Evolutionary conservation across 352 stramenopile genomes (phyloP).

Genomic region (Globisporangium heterothallicum): DNA sequence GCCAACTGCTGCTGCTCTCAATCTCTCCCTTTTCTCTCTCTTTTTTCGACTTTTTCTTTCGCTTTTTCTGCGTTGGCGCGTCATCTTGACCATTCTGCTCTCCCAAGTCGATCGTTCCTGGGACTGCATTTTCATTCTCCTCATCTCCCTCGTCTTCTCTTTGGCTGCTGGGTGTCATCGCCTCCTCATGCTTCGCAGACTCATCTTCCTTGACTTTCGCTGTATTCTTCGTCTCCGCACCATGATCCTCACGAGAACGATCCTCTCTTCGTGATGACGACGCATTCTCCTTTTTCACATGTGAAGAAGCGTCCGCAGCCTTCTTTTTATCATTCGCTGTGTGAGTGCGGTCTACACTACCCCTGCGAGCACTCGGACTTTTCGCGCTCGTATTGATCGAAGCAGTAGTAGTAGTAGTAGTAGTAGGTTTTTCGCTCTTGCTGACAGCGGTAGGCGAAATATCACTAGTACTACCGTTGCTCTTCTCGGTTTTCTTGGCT

Average conservation of each 20-base stretch:
- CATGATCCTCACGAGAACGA: not conserved
- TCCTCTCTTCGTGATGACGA: not conserved
- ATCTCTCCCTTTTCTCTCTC: conserved; percentile 7
- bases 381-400: not conserved
- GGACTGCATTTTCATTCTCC: conserved; percentile 1
- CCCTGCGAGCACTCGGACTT: not conserved
- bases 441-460: too few species aligned
- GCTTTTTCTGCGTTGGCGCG: conserved; percentile 8
- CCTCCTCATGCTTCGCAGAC: not conserved
- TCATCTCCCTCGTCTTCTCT: conserved; percentile 1
- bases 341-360: not conserved
- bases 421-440: too few species aligned
- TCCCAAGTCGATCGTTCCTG: conserved; percentile 1
- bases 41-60: conserved; percentile 14
- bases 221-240: not conserved
- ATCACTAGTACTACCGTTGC: not conserved
- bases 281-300: not conserved
- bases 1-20: conserved; percentile 10
- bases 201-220: not conserved
- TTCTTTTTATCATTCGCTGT: not conserved
- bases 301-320: not conserved
- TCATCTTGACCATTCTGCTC: conserved; percentile 2
- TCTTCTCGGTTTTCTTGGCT: conserved; percentile 17
- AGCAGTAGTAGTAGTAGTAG: not conserved
- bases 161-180: not conserved